These are phyloP conservation scores for Pyricularia pennisetigena DNA, from an alignment of 2,329 filamentous ascomycete genomes.

Conservation along the genomic window DNA sequence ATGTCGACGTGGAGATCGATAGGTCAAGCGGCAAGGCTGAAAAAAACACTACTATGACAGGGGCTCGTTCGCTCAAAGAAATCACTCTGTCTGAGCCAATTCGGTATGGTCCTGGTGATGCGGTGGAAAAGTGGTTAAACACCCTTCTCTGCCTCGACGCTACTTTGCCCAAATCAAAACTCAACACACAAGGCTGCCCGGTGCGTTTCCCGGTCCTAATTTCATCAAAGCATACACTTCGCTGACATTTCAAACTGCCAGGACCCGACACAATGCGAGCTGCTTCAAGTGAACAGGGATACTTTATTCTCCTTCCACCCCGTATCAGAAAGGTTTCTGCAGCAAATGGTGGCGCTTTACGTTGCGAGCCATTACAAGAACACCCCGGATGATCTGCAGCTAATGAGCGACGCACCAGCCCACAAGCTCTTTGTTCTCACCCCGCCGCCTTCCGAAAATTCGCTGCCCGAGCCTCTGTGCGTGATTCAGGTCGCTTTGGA, in stretches of 20 bases:
- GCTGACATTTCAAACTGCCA: background rate
- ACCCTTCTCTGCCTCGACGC: slow-evolving; percentile 88
- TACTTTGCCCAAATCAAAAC: slow-evolving; percentile 69
- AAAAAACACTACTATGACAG: slow-evolving; percentile 50
- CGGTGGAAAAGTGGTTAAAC: slow-evolving; percentile 95
- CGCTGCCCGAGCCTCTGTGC: slow-evolving; percentile 84
- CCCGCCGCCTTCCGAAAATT: slow-evolving; percentile 69
- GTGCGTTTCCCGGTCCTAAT: background rate
- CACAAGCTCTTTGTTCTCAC: slow-evolving; percentile 95
- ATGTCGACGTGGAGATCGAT: slow-evolving; percentile 58
- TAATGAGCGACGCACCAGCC: slow-evolving; percentile 95
- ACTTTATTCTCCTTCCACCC: slow-evolving; percentile 97
- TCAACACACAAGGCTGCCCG: slow-evolving; percentile 68
- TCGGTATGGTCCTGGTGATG: slow-evolving; percentile 81
- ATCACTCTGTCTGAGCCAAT: slow-evolving; percentile 92
- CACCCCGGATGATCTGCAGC: slow-evolving; percentile 91
- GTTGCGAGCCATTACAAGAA: slow-evolving; percentile 98
- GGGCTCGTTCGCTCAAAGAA: slow-evolving; percentile 76
- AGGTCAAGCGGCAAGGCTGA: slow-evolving; percentile 65
- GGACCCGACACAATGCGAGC: slow-evolving; percentile 82
- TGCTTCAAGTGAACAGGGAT: slow-evolving; percentile 90
- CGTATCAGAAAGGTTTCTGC: slow-evolving; percentile 91
- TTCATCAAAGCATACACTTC: background rate
- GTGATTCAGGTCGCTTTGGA: slow-evolving; percentile 92
- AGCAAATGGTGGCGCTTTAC: slow-evolving; percentile 96